These are phyloP conservation scores for Metarhizium sp. DNA, from an alignment of 2,329 filamentous ascomycete genomes.

Conservation along the genomic window DNA sequence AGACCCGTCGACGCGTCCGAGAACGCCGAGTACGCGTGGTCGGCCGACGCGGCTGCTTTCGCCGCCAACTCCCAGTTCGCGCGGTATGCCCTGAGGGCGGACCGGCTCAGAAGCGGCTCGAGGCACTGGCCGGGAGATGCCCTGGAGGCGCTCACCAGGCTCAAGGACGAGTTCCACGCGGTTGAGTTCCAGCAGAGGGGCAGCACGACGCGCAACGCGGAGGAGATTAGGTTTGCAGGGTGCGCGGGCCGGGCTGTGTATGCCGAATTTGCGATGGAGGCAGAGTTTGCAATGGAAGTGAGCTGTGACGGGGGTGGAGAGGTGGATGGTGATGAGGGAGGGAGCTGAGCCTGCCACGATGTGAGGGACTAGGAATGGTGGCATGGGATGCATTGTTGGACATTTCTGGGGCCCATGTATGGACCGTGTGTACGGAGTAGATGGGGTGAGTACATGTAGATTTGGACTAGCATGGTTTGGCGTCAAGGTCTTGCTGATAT, in stretches of 20 bases:
- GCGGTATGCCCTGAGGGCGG: slow-evolving; percentile 12
- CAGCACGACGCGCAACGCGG: slow-evolving; percentile 10
- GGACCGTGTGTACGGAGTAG: too few species aligned
- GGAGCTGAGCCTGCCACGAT: too few species aligned
- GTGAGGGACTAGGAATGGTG: too few species aligned
- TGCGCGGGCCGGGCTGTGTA: slow-evolving; percentile 17
- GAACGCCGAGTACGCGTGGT: slow-evolving; percentile 14
- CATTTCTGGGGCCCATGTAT: too few species aligned
- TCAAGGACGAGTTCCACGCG: slow-evolving; percentile 8
- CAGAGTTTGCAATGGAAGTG: slow-evolving; percentile 11
- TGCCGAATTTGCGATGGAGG: slow-evolving; percentile 13
- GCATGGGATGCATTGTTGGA: too few species aligned
- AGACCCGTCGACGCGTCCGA: slow-evolving; percentile 5
- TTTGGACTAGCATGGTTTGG: too few species aligned
- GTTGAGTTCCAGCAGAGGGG: slow-evolving; percentile 10
- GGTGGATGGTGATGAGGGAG: too few species aligned
- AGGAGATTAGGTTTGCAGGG: slow-evolving; percentile 15
- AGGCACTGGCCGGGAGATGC: neutral
- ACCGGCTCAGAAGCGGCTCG: slow-evolving; percentile 7
- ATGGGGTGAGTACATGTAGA: too few species aligned
- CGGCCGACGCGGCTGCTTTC: slow-evolving; percentile 14
- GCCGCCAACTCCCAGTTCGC: slow-evolving; percentile 12
- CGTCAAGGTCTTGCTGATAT: too few species aligned
- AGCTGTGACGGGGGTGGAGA: neutral
- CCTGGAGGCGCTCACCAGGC: slow-evolving; percentile 4